Conservation (phyloP, 371 early-diverging fungal species). For the Cladochytrium tenue region DNA sequence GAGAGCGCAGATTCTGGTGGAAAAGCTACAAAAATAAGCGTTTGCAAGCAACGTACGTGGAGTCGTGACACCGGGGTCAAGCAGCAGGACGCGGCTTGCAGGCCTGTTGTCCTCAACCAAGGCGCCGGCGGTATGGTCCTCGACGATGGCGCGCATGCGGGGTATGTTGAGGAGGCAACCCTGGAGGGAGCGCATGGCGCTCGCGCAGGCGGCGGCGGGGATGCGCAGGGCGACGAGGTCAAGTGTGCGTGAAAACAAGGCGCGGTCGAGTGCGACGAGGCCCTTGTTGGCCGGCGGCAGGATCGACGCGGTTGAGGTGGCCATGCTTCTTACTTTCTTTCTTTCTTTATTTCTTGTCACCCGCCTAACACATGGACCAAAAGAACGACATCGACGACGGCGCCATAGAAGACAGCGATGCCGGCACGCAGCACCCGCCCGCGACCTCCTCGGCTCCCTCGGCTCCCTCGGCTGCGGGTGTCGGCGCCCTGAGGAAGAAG, state of each 20-base stretch:
- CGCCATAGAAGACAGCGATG: too few relatives aligned
- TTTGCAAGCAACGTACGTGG: not conserved
- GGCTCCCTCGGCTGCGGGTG: too few relatives aligned
- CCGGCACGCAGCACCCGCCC: too few relatives aligned
- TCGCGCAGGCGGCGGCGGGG: constrained; percentile 23
- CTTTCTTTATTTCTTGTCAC: too few relatives aligned
- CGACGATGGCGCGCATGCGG: constrained; percentile 26
- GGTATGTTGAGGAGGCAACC: constrained; percentile 37
- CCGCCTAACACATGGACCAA: too few relatives aligned
- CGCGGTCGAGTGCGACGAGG: constrained; percentile 25
- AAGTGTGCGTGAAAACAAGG: constrained; percentile 25
- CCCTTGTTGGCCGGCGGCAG: constrained; percentile 37
- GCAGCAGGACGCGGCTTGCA: constrained; percentile 17
- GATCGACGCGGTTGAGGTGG: not conserved
- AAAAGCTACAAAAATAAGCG: not conserved
- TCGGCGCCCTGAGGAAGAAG: too few relatives aligned
- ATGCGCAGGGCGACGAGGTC: constrained; percentile 38
- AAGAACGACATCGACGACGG: too few relatives aligned
- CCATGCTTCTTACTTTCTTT: too few relatives aligned
- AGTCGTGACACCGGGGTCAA: constrained; percentile 12
- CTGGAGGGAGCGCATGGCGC: constrained; percentile 32
- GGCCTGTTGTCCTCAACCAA: not conserved
- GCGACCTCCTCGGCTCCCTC: too few relatives aligned
- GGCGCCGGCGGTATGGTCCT: constrained; percentile 14
- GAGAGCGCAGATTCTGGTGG: too few relatives aligned